Evolutionary conservation across 768 basidiomycete species (phyloP), one percentile per base, ranked within the genome.

Genomic region (Agaricus blazei): DNA sequence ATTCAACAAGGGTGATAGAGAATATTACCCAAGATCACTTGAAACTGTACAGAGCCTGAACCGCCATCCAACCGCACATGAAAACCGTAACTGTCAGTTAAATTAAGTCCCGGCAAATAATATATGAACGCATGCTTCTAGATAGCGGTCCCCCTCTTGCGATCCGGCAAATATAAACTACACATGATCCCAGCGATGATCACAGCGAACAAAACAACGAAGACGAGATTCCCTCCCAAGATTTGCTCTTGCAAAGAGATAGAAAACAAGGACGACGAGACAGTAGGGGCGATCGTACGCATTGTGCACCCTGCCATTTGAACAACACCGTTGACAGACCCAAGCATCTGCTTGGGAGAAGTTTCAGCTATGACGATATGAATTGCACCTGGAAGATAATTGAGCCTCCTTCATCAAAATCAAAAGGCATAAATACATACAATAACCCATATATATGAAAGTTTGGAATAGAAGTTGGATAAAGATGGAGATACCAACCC

Each of bases 191-290:
- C 68, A 4, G 68, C 44, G 29, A 67, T 42, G 11, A 64, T 64
- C 7, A 70, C 48, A 2, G 48, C 63, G 26, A 73, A 54, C 15
- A 77, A 59, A 9, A 76, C 41, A 23, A 70, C 61, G 60, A 73
- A 78, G 1, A 75, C 74, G 57, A 77, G 62, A 50, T 76, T 71
- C 1, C 82, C 82, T 1, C 78, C 76, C 1, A 72, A 63, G 41
- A 81, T 66, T 37, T 75, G 68, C 38, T 63, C 63, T 54, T 81
- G 67, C 7, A 78, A 48, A 0, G 82, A 82, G 0, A 81, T 59
- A 1, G 85, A 78, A 59, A 82, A 85, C 12, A 85, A 65, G 0
- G 84, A 83, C 2, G 81, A 77, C 4, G 83, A 75, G n/a, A 76
- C 60, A 12, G 79, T 72, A 0, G 84, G 84, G 1, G 79, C 80